Conservation (phyloP, 2,329 filamentous ascomycete genomes). For the Fusarium circinatum region DNA sequence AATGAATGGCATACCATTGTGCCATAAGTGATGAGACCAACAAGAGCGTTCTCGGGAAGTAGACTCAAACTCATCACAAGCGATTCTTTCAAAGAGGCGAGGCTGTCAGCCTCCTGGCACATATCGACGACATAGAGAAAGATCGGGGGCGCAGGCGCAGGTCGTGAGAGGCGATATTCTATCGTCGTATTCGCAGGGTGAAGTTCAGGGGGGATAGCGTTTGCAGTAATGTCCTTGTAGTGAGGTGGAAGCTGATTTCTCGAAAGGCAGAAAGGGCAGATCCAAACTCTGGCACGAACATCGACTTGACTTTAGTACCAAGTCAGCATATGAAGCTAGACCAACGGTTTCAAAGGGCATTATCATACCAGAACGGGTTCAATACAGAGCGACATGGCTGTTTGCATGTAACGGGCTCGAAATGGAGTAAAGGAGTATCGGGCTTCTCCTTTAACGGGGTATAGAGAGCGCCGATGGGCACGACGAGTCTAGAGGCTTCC, state of each 20-base stretch:
- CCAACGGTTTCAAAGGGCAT: background rate
- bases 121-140: slow-evolving; percentile 90
- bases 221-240: slow-evolving; percentile 89
- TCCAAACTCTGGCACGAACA: slow-evolving; percentile 85
- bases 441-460: slow-evolving; percentile 96
- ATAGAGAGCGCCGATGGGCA: slow-evolving; percentile 95
- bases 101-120: slow-evolving; percentile 87
- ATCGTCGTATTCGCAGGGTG: slow-evolving; percentile 89
- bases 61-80: slow-evolving; percentile 87
- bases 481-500: slow-evolving; percentile 94
- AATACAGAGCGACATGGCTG: slow-evolving; percentile 93
- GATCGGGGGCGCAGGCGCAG: slow-evolving; percentile 86
- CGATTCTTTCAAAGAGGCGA: slow-evolving; percentile 85
- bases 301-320: slow-evolving; percentile 74
- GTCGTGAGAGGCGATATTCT: slow-evolving; percentile 83
- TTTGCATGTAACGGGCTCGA: slow-evolving; percentile 97
- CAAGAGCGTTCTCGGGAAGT: slow-evolving; percentile 82
- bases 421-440: slow-evolving; percentile 88
- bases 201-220: slow-evolving; percentile 84
- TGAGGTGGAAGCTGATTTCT: slow-evolving; percentile 84
- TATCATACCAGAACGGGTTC: slow-evolving; percentile 90
- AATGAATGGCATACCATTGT: slow-evolving; percentile 76
- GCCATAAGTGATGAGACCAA: slow-evolving; percentile 87
- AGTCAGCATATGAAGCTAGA: slow-evolving; percentile 37
- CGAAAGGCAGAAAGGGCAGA: slow-evolving; percentile 88